Evolutionary conservation across 1,284 basidiomycete genomes (phyloP).

Genomic region (Prillingera fragicola): DNA sequence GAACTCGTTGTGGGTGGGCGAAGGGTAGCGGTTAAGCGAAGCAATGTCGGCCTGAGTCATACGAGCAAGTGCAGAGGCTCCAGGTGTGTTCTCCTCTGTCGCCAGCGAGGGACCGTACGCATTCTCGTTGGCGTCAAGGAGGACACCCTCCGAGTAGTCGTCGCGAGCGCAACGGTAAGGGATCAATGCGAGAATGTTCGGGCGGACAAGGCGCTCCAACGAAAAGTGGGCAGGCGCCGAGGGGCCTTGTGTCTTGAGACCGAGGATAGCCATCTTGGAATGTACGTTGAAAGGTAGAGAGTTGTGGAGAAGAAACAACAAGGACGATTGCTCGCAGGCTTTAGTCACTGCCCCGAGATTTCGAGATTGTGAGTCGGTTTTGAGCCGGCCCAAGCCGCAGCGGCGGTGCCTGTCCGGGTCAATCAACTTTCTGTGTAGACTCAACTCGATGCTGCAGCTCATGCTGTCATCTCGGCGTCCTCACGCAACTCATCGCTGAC

Average conservation of each 20-base stretch:
- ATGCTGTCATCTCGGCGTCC: no score
- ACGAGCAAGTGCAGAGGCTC: conserved; percentile 30
- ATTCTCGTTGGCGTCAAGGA: conserved; percentile 99
- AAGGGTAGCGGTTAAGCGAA: conserved; percentile 48
- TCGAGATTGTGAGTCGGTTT: no score
- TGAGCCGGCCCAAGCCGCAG: no score
- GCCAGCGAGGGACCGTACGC: conserved; percentile 82
- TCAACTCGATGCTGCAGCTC: no score
- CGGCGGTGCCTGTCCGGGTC: no score
- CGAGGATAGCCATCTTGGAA: conserved; percentile 47
- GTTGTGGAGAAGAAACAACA: no score
- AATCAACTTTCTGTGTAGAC: no score
- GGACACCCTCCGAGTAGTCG: conserved; percentile 85
- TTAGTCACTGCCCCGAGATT: no score
- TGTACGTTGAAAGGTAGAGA: no score
- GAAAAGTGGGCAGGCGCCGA: conserved; percentile 68
- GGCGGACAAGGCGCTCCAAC: conserved; percentile 76
- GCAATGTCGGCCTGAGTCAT: conserved; percentile 39
- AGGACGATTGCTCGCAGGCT: no score
- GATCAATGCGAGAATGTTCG: conserved; percentile 85
- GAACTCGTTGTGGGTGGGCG: conserved; percentile 57
- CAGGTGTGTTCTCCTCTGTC: conserved; percentile 7
- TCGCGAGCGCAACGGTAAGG: conserved; percentile 96
- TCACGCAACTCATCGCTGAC: no score
- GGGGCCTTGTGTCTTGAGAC: conserved; percentile 47